phyloP scores from a whole-genome alignment of 2,329 filamentous ascomycete genomes.

The Aspergillus chevalieri region DNA sequence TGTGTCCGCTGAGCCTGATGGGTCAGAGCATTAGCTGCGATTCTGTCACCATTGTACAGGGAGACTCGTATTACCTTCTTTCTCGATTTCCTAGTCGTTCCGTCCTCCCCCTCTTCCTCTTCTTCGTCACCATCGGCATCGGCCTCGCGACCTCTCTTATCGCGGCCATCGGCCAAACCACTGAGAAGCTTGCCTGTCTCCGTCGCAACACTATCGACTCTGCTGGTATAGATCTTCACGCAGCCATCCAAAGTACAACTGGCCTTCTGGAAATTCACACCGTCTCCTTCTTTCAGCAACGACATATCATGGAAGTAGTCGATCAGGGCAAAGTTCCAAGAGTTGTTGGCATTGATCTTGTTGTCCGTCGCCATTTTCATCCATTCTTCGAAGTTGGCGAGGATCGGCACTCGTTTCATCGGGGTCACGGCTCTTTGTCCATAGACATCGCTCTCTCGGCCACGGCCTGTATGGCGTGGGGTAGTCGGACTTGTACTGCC shows the following conservation, averaged over 20 bases:
- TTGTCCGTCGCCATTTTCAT: slow-evolving; percentile 99
- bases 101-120: slow-evolving; percentile 53
- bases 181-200: slow-evolving; percentile 94
- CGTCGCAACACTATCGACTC: slow-evolving; percentile 95
- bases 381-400: slow-evolving; percentile 99
- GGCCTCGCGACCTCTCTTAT: slow-evolving; percentile 61
- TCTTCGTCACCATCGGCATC: slow-evolving; percentile 60
- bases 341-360: slow-evolving; percentile 96
- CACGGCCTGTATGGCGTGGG: slow-evolving; percentile 36
- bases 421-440: slow-evolving; percentile 74
- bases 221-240: slow-evolving; percentile 97
- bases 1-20: slow-evolving; percentile 65
- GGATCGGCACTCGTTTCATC: slow-evolving; percentile 89
- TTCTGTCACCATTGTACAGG: background rate
- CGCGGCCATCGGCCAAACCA: slow-evolving; percentile 71
- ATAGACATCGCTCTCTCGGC: slow-evolving; percentile 47
- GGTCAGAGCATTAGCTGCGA: slow-evolving; percentile 15
- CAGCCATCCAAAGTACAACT: slow-evolving; percentile 96
- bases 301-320: slow-evolving; percentile 99
- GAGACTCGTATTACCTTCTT: slow-evolving; percentile 57
- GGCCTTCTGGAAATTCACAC: slow-evolving; percentile 97
- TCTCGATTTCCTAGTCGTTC: slow-evolving; percentile 49
- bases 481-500: slow-evolving; percentile 45
- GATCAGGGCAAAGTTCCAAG: slow-evolving; percentile 99
- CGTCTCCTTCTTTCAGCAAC: slow-evolving; percentile 87